Base-by-base conservation (phyloP, 2,329 filamentous ascomycete species). In the Ophiosphaerella herpotricha region DNA sequence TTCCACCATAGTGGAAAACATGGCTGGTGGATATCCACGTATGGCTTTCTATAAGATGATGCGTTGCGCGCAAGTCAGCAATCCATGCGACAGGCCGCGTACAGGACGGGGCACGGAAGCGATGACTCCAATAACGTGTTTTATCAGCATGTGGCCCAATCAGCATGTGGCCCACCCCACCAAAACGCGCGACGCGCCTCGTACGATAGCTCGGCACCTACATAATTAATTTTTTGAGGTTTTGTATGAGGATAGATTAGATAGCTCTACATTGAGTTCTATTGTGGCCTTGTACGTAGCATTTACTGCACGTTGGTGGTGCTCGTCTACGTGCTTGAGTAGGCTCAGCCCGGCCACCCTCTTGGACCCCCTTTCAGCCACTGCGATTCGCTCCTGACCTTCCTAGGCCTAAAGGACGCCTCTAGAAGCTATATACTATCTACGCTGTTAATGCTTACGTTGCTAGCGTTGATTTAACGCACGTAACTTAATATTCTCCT, bases 401-500 rank as follows among this genome's bases (percentile, higher is more conserved):
- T 38, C n/a, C 14, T 38, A n/a, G 26, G 44, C 49, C 18, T 39
- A 16, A 14, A 52, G 36, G 40, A 34, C 45, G 11, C 47, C 48
- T 55, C 41, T 33, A n/a, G 12, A 21, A 36, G 52, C 48, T 43
- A 54, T 47, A 54, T 54, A 54, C 42, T 46, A 43, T 43, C 21
- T 33, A 32, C 38, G 44, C 31, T 43, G 21, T 32, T 52, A n/a
- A 23, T 38, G 14, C 35, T 48, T 52, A 21, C 18, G 18, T 21
- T 5, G 18, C 4, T 21, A 5, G 4, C 18, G 18, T 21, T 21
- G 18, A 21, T 21, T 4, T 21, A 3, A 21, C 18, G 18, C 4
- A 21, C 18, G 18, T 21, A 21, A 5, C 18, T 21, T 21, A 3
- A 5, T 21, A 5, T 21, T 21, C 18, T 21, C 16, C 16, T 3